Base-by-base conservation (phyloP, 352 stramenopile species). In the Pythium monospermum region DNA sequence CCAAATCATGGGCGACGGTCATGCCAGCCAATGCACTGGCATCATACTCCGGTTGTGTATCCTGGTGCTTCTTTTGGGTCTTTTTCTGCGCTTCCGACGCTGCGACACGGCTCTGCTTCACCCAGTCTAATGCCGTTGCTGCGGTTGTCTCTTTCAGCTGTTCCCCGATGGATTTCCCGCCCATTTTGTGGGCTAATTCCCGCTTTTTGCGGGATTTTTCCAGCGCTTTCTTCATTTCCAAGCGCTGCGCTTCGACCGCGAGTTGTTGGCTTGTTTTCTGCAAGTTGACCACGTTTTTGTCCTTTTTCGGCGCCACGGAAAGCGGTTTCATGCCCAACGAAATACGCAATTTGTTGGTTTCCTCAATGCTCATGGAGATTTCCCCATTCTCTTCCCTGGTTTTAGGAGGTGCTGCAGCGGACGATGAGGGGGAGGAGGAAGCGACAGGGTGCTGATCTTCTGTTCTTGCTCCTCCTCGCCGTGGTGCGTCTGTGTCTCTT, bases 1-100 rank as follows among this genome's bases (percentile, higher is more conserved):
- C 72, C 11, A 85, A 53, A 10, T 84, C 76, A 69, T 99, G 94
- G 0, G 70, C 73, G 6, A 98, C 93, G n/a, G 83, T 87, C 52
- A 98, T 73, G 0, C 88, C 90, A 6, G 86, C 73, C 5, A 98
- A 63, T 27, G 95, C 84, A 6, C 64, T 37, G 1, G 83, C 71
- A 31, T 76, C 73, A 60, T 97, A 96, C 10, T 59, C 37, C 22
- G 38, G 37, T 51, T 38, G 18, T 61, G 57, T 32, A 60, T 53
- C 22, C 38, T 49, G 36, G 6, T 49, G 11, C 15, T n/a, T 12
- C 6, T 18, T 32, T 18, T 48, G 19, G 23, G 21, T 31, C 16
- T 1, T 10, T 31, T 32, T 22, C n/a, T 19, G 49, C 10, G 31
- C 19, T 10, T 35, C 51, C 48, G 66, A 53, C 44, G 26, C 56